Percentiles rank a stretch among this genome's conserved stretches.
These are phyloP conservation scores for Torrubiella hemipterigena DNA, from an alignment of 2,329 filamentous ascomycete genomes.

Conservation along the genomic window DNA sequence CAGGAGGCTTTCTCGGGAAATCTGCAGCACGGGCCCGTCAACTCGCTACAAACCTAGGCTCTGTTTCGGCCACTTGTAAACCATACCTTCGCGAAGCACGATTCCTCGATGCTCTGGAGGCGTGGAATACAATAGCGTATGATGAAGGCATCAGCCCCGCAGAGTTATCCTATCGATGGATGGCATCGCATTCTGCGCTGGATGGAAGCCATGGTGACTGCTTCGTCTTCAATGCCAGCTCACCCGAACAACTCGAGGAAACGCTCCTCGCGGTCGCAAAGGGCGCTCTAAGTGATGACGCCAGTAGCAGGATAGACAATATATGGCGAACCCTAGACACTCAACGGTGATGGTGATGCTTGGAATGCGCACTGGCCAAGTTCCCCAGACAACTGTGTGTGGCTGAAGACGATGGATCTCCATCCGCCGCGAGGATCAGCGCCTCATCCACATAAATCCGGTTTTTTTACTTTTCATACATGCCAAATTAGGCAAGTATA, in stretches of 20 bases:
- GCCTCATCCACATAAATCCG: no score
- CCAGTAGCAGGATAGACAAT: constrained; percentile 4
- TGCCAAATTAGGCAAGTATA: no score
- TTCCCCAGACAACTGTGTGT: no score
- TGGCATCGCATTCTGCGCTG: constrained; percentile 4
- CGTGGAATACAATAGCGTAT: constrained; percentile 7
- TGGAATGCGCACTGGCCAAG: no score
- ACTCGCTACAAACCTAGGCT: constrained; percentile 1
- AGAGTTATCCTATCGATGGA: constrained; percentile 4
- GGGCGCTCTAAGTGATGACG: constrained; percentile 6
- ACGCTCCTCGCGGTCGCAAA: constrained; percentile 2
- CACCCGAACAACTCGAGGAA: constrained; percentile 2
- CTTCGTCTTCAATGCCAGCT: constrained; percentile 3
- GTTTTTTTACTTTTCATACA: no score
- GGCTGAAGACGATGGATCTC: no score
- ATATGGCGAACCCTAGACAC: constrained; percentile 4
- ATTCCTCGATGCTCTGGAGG: constrained; percentile 4
- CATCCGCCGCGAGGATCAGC: no score
- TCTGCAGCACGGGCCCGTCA: constrained; percentile 6
- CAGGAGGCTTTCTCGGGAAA: constrained; percentile 9
- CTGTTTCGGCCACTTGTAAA: constrained; percentile 7
- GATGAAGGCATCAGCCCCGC: constrained; percentile 6
- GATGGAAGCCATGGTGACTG: constrained; percentile 1
- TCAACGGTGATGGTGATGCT: no score
- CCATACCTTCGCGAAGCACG: constrained; percentile 6